These are phyloP conservation scores for Pycnococcus provasolii DNA, from an alignment of 139 green algal genomes.

Conservation along the genomic window DNA sequence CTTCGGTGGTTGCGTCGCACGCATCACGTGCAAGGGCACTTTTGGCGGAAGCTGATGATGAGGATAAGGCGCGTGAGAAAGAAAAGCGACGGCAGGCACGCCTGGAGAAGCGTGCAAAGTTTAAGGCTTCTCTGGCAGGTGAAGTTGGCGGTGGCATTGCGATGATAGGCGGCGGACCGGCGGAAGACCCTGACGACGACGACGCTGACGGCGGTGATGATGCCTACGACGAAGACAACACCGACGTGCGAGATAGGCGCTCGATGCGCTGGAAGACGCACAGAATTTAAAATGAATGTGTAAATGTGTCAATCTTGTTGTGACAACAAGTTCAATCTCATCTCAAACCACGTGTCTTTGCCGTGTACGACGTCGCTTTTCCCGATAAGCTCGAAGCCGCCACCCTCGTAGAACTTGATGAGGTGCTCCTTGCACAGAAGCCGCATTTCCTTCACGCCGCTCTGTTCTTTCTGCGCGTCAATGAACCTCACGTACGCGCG, in stretches of 20 bases:
- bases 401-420: conserved; percentile 25
- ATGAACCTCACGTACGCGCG: conserved; percentile 30
- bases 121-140: conserved; percentile 8
- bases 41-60: conserved; percentile 23
- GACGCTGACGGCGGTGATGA: conserved; percentile 17
- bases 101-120: conserved; percentile 28
- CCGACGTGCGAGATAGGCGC: no score
- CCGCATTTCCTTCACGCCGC: conserved; percentile 24
- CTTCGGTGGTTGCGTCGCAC: not conserved
- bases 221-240: not conserved
- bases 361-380: conserved; percentile 46
- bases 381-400: conserved; percentile 39
- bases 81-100: conserved; percentile 18
- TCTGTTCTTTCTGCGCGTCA: not conserved
- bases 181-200: conserved; percentile 24
- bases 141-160: not conserved
- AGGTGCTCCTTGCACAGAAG: conserved; percentile 52
- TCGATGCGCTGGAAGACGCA: no score
- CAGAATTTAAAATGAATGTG: no score
- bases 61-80: conserved; percentile 30
- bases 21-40: conserved; percentile 9
- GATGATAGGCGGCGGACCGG: not conserved
- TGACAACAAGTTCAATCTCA: conserved; percentile 12
- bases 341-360: conserved; percentile 45
- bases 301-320: no score